These are phyloP conservation scores for Penicillium sp. DNA, from an alignment of 2,329 filamentous ascomycete species.

Conservation along the genomic window DNA sequence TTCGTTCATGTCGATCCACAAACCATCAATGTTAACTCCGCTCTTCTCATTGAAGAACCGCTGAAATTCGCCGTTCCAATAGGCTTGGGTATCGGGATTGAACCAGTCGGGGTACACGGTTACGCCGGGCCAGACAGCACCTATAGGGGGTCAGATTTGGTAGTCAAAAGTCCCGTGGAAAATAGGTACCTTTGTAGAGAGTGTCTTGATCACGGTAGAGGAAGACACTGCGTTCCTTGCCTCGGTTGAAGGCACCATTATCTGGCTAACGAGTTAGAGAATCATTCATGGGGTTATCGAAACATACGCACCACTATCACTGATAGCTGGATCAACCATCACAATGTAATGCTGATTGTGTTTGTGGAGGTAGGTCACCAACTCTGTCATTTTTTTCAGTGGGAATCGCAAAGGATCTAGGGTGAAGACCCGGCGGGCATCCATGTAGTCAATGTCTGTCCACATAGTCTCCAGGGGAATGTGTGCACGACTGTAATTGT, in stretches of 20 bases:
- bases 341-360: constrained; percentile 70
- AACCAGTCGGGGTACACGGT: constrained; percentile 79
- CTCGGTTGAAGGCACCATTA: constrained; percentile 61
- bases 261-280: constrained; percentile 24
- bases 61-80: constrained; percentile 69
- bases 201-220: constrained; percentile 56
- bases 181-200: constrained; percentile 46
- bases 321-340: constrained; percentile 68
- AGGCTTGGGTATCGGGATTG: constrained; percentile 60
- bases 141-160: constrained; percentile 27
- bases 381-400: constrained; percentile 56
- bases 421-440: constrained; percentile 39
- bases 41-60: constrained; percentile 63
- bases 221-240: constrained; percentile 58
- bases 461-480: constrained; percentile 49
- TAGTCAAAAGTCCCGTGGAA: not conserved
- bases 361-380: constrained; percentile 66
- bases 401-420: constrained; percentile 41
- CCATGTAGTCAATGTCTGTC: constrained; percentile 49
- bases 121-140: constrained; percentile 76
- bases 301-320: constrained; percentile 30
- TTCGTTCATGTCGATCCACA: constrained; percentile 76
- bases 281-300: accelerated
- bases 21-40: constrained; percentile 72
- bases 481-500: constrained; percentile 43